Conservation (phyloP, 495 filamentous ascomycete genomes). For the Usnea hakonensis region DNA sequence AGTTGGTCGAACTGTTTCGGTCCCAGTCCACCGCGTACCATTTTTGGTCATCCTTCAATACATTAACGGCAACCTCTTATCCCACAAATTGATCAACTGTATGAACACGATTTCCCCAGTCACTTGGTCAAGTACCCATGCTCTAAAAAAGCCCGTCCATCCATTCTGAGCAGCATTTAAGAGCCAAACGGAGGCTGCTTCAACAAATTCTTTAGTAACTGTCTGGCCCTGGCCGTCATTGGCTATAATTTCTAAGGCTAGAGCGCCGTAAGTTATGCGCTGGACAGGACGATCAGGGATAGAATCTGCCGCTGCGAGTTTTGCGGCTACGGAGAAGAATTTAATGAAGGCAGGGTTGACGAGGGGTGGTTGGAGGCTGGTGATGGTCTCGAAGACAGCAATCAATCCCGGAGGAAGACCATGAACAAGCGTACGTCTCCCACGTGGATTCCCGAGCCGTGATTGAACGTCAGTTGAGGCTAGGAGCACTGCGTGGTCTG, state of each 20-base stretch:
- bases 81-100: not conserved
- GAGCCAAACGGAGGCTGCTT: slow-evolving; percentile 1
- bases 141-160: not conserved
- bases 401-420: not conserved
- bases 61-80: not conserved
- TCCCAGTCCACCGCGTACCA: not conserved
- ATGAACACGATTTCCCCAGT: not conserved
- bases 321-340: not conserved
- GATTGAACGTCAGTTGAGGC: not conserved
- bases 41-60: not conserved
- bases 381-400: not conserved
- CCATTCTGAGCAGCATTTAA: not conserved
- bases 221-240: not conserved
- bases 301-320: not conserved
- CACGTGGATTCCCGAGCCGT: not conserved
- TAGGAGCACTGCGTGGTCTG: not conserved
- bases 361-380: not conserved
- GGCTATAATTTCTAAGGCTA: not conserved
- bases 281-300: not conserved
- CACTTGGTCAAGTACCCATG: not conserved
- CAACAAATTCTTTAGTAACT: slow-evolving; percentile 1
- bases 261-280: not conserved
- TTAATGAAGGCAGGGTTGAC: not conserved
- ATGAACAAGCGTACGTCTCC: not conserved
- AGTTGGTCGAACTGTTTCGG: too few relatives aligned